These are phyloP conservation scores for Eutypa lata DNA, from an alignment of 2,329 filamentous ascomycete species.

Conservation along the genomic window DNA sequence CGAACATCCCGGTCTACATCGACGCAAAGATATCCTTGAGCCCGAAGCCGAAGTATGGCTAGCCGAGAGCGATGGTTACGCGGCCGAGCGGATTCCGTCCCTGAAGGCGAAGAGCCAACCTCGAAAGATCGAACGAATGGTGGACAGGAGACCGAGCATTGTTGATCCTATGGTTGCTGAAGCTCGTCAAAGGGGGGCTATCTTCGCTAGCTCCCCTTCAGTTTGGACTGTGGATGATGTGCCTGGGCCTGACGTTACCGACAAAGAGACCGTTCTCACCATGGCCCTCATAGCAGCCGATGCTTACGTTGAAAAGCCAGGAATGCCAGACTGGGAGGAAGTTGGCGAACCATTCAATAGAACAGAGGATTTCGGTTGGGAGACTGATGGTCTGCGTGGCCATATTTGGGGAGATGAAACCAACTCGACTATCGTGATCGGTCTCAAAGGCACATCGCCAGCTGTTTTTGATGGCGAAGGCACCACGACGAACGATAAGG, in stretches of 20 bases:
- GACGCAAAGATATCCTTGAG: conserved; percentile 65
- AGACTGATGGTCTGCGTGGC: conserved; percentile 81
- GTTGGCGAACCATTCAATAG: conserved; percentile 78
- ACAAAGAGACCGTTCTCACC: conserved; percentile 79
- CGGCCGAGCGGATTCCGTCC: conserved; percentile 46
- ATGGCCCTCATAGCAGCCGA: conserved; percentile 87
- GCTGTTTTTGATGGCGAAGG: conserved; percentile 96
- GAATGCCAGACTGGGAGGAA: conserved; percentile 77
- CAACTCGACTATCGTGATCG: conserved; percentile 86
- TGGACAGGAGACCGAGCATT: conserved; percentile 70
- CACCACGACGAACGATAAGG: conserved; percentile 94
- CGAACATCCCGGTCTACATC: conserved; percentile 72
- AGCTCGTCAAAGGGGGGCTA: conserved; percentile 65
- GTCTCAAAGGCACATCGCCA: conserved; percentile 84
- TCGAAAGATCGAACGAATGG: conserved; percentile 74
- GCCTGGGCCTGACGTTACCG: conserved; percentile 74
- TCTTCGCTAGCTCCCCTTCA: conserved; percentile 64
- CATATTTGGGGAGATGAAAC: conserved; percentile 86
- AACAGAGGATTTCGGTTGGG: conserved; percentile 89
- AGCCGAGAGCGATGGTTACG: conserved; percentile 55
- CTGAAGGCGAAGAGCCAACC: conserved; percentile 63
- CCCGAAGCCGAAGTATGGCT: conserved; percentile 61
- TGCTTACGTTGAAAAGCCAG: conserved; percentile 76
- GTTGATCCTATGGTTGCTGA: conserved; percentile 77
- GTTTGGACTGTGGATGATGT: conserved; percentile 84